Percentiles rank a stretch among this genome's conserved stretches.
Conservation (phyloP, 2,329 filamentous ascomycete species). For the Calcarisporium arbuscula region DNA sequence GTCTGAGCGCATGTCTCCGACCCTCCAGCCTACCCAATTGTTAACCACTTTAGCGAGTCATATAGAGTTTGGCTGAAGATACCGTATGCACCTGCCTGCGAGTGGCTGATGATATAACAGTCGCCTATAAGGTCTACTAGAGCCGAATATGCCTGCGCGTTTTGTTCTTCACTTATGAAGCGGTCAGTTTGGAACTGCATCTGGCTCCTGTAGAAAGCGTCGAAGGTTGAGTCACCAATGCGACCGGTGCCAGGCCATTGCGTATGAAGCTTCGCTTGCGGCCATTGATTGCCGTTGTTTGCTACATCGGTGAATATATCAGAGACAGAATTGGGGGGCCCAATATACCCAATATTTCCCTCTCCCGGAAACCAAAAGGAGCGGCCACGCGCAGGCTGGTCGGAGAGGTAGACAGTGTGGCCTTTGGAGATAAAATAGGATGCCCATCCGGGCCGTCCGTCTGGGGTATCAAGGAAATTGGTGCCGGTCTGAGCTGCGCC, state of each 20-base stretch:
- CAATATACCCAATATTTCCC: slow-evolving; percentile 19
- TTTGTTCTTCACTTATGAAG: slow-evolving; percentile 13
- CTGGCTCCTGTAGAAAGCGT: slow-evolving; percentile 33
- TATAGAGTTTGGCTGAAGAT: not conserved
- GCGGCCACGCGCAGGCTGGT: slow-evolving; percentile 28
- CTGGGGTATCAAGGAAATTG: slow-evolving; percentile 32
- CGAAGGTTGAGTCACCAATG: slow-evolving; percentile 38
- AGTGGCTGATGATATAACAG: slow-evolving; percentile 24
- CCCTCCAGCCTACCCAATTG: slow-evolving; percentile 11
- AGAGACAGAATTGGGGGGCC: slow-evolving; percentile 15
- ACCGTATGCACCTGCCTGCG: slow-evolving; percentile 15
- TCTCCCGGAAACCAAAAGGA: slow-evolving; percentile 20
- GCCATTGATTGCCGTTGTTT: slow-evolving; percentile 19
- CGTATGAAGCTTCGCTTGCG: slow-evolving; percentile 24
- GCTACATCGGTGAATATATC: slow-evolving; percentile 21
- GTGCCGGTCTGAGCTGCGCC: slow-evolving; percentile 23
- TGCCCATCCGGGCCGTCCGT: slow-evolving; percentile 33
- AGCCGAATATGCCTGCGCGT: slow-evolving; percentile 13
- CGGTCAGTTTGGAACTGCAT: slow-evolving; percentile 12
- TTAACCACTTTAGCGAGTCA: slow-evolving; percentile 5
- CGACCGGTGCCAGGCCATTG: slow-evolving; percentile 25
- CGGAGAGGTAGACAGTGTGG: slow-evolving; percentile 34
- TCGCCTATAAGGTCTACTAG: slow-evolving; percentile 18
- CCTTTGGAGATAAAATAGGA: slow-evolving; percentile 32
- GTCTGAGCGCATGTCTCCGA: slow-evolving; percentile 18